Base-by-base conservation (phyloP, 305 asterid species). In the Fraxinus paxiana region DNA sequence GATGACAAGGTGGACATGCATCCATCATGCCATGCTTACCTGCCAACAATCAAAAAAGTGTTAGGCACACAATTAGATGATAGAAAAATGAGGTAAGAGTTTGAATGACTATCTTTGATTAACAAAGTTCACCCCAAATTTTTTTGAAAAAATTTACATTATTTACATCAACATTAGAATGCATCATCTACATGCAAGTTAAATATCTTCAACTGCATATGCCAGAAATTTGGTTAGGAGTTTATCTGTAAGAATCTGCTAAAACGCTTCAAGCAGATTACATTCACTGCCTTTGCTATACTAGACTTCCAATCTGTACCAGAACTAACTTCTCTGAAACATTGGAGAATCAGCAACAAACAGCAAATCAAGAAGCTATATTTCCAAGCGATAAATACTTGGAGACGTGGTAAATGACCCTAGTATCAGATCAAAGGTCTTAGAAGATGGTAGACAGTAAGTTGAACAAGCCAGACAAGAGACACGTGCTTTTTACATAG, bases 21-120 rank as follows among this genome's bases (percentile, higher is more conserved):
- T 63, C 33, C 70, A 78, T 33, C 78, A 30, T 56, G 48, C 26
- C 12, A 38, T 9, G 28, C 56, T 78, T 15, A 43, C 80, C 82
- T 82, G 84, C 77, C 84, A 82, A 78, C 35, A 51, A 46, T 26
- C 22, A 46, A 48, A 38, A 71, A 63, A 70, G 84, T 33, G 79
- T 79, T 43, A 65, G 48, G 67, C 79, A 33, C 22, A 4, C 31
- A 20, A 24, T 76, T 26, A 41, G 82, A 61, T 35, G 73, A 70
- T 30, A 54, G 33, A 81, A 37, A 72, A n/a, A 59, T 5, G 61
- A 38, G 8, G 37, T 4, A 10, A 77, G 59, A 76, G 80, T n/a
- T 41, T 10, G 51, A 59, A 46, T 8, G 59, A 67, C 73, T 48
- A 28, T 54, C 59, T 17, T 38, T 28, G 48, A 79, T 10, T n/a